Percentiles rank a stretch among this genome's conserved stretches.
These are phyloP conservation scores for Aspergillus flavus DNA, from an alignment of 2,329 filamentous ascomycete genomes.

Conservation along the genomic window DNA sequence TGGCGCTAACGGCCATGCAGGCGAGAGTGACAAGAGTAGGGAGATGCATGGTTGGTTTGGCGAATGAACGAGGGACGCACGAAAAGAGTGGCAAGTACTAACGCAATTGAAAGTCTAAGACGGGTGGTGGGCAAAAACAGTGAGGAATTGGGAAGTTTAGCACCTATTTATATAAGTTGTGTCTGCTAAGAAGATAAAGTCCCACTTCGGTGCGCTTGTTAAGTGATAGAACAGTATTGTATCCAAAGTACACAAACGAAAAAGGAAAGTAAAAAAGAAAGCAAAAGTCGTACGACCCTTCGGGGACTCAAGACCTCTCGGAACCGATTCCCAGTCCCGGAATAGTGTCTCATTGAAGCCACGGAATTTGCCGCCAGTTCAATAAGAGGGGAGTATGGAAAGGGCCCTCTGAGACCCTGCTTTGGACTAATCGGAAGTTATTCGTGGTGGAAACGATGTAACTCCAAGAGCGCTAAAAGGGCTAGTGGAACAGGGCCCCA, in stretches of 20 bases:
- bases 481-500: neutral
- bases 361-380: neutral
- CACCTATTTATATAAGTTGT: neutral
- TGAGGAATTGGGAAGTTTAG: neutral
- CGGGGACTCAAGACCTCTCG: neutral
- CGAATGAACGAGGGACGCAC: neutral
- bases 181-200: neutral
- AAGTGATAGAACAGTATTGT: neutral
- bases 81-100: neutral
- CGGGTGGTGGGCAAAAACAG: neutral
- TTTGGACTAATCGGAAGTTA: neutral
- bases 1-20: slow-evolving; percentile 9
- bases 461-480: neutral
- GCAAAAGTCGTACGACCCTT: slow-evolving; percentile 1
- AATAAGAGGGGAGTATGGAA: neutral
- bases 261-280: neutral
- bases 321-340: neutral
- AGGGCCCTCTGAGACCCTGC: neutral
- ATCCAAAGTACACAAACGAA: neutral
- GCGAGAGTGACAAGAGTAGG: neutral
- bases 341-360: neutral
- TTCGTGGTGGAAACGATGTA: neutral
- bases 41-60: neutral
- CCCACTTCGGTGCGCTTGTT: neutral
- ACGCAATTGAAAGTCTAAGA: neutral